These are phyloP conservation scores for Suillus lakei DNA, from an alignment of 768 basidiomycete genomes.

Conservation along the genomic window DNA sequence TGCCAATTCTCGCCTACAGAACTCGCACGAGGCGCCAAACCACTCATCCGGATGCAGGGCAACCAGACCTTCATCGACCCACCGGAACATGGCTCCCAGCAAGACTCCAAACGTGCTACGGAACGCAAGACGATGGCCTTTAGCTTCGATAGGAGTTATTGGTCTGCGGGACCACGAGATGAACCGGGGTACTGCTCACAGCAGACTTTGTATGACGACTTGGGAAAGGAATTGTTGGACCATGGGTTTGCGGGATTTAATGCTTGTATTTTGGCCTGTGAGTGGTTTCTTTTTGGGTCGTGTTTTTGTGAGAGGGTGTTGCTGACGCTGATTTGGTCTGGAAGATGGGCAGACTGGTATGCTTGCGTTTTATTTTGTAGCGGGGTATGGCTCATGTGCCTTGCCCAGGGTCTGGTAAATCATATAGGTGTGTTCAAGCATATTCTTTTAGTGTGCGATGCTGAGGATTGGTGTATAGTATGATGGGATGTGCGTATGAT, in stretches of 20 bases:
- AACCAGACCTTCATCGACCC: constrained; percentile 93
- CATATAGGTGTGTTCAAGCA: constrained; percentile 70
- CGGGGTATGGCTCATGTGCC: constrained; percentile 12
- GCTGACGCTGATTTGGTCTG: constrained; percentile 6
- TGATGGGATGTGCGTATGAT: constrained; percentile 87
- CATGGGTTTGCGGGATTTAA: constrained; percentile 97
- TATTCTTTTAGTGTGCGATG: not conserved
- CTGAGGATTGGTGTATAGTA: constrained; percentile 50
- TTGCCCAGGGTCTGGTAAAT: constrained; percentile 82
- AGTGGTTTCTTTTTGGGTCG: constrained; percentile 44
- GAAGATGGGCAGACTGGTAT: constrained; percentile 85
- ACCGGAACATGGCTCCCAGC: constrained; percentile 73
- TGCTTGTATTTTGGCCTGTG: constrained; percentile 98
- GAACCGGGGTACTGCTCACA: constrained; percentile 93
- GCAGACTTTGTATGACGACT: constrained; percentile 91
- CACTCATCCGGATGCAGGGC: constrained; percentile 93
- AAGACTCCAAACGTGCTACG: constrained; percentile 78
- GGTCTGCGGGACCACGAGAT: constrained; percentile 91
- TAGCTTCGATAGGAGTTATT: constrained; percentile 97
- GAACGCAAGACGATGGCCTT: constrained; percentile 91
- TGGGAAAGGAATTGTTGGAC: constrained; percentile 92
- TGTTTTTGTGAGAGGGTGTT: not conserved
- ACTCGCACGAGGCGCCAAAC: constrained; percentile 90
- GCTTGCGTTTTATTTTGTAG: not conserved
- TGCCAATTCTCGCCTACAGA: constrained; percentile 52